Conservation (phyloP, 768 basidiomycete genomes). For the Tricholoma furcatifolium region DNA sequence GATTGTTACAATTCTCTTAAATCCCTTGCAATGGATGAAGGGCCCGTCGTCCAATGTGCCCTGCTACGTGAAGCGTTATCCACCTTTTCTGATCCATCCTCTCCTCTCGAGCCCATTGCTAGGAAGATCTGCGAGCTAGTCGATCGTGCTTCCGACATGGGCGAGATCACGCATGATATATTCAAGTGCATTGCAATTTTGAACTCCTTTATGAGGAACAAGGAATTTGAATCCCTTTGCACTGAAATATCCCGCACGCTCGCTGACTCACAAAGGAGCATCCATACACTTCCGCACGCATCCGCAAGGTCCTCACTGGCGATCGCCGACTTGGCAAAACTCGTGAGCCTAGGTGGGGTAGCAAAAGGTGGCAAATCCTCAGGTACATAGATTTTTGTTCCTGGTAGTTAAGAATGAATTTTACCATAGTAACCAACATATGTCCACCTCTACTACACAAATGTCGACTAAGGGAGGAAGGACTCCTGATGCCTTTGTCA, state of each 20-base stretch:
- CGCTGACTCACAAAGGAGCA: slow-evolving; percentile 3
- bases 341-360: too few species aligned
- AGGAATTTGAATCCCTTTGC: slow-evolving; percentile 5
- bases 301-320: background rate
- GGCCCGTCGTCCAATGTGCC: too few species aligned
- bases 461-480: too few species aligned
- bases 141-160: slow-evolving; percentile 11
- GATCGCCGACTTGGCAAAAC: too few species aligned
- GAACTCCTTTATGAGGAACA: slow-evolving; percentile 8
- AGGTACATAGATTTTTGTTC: too few species aligned
- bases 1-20: slow-evolving; percentile 8
- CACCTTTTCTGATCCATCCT: background rate
- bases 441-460: too few species aligned
- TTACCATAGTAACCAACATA: too few species aligned
- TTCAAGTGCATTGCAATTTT: slow-evolving; percentile 13
- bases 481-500: too few species aligned
- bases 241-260: slow-evolving; percentile 10
- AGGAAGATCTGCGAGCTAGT: slow-evolving; percentile 3
- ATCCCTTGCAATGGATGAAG: slow-evolving; percentile 9
- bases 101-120: background rate
- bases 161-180: slow-evolving; percentile 9
- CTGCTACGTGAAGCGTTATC: slow-evolving; percentile 17
- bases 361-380: too few species aligned
- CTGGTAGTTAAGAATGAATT: too few species aligned
- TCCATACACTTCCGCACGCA: slow-evolving; percentile 11